phyloP scores from a whole-genome alignment of 257 asterid genomes.

The Salvia miltiorrhiza region DNA sequence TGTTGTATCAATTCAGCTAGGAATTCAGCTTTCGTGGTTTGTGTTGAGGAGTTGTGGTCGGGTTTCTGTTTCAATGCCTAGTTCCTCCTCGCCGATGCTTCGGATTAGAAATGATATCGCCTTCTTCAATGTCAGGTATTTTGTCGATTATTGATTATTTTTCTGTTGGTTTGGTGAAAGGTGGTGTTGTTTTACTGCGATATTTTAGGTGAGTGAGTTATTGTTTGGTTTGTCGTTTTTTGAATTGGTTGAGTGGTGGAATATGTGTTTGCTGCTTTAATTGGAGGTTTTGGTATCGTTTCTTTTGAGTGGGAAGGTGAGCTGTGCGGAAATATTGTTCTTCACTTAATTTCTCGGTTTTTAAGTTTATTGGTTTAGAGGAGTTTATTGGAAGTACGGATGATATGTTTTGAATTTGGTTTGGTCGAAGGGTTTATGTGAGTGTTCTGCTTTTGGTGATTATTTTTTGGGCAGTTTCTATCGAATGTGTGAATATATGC shows the following conservation, averaged over 20 bases:
- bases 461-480: slow-evolving; percentile 48
- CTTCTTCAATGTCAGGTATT: slow-evolving; percentile 77
- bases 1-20: slow-evolving; percentile 22
- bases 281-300: neutral
- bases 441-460: neutral
- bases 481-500: slow-evolving; percentile 70
- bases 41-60: slow-evolving; percentile 23
- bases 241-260: neutral
- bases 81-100: slow-evolving; percentile 61
- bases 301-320: neutral
- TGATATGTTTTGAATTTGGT: neutral
- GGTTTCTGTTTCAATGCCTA: slow-evolving; percentile 33
- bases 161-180: slow-evolving; percentile 14
- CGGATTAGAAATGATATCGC: slow-evolving; percentile 59
- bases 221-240: neutral
- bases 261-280: neutral
- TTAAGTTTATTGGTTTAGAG: neutral
- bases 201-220: slow-evolving; percentile 20
- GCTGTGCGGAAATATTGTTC: slow-evolving; percentile 24
- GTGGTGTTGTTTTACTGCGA: slow-evolving; percentile 6
- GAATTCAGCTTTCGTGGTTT: slow-evolving; percentile 21
- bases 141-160: neutral
- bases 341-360: slow-evolving; percentile 3
- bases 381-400: neutral
- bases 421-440: neutral